Evolutionary conservation across 2,329 filamentous ascomycete genomes (phyloP).

Genomic region (Pleoardoris graminearum): DNA sequence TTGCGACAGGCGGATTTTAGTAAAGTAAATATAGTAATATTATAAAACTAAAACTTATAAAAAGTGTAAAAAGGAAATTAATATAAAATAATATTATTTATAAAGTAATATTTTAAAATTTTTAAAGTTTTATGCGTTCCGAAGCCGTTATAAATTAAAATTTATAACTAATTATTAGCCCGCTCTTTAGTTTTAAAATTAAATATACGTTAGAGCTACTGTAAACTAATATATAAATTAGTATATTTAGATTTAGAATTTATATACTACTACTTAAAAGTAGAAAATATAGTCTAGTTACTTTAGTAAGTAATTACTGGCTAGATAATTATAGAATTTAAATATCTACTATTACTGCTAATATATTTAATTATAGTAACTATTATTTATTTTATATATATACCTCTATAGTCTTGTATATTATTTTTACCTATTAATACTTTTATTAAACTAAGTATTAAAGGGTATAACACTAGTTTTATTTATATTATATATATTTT

Average conservation of each 20-base stretch:
- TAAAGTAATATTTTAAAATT: neutral
- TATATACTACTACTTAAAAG: constrained; percentile 17
- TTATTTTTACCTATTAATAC: constrained; percentile 18
- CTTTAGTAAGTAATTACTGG: constrained; percentile 5
- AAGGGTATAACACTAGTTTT: constrained; percentile 16
- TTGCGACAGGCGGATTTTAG: neutral
- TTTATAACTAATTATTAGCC: constrained; percentile 27
- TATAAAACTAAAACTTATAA: neutral
- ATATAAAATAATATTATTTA: neutral
- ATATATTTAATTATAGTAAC: constrained; percentile 19
- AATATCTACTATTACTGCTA: constrained; percentile 16
- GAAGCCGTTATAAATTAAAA: neutral
- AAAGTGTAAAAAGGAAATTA: neutral
- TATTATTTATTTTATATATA: constrained; percentile 15
- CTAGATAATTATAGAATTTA: constrained; percentile 17
- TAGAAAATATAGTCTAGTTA: constrained; percentile 13
- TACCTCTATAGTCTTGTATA: constrained; percentile 16
- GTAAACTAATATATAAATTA: constrained; percentile 36
- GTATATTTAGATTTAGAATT: constrained; percentile 15
- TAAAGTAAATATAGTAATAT: neutral
- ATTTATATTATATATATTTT: constrained; percentile 22
- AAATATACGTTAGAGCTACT: constrained; percentile 41
- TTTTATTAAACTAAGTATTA: constrained; percentile 11
- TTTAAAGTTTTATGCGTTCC: constrained; percentile 39
- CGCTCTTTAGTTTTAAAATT: constrained; percentile 35